phyloP scores from a whole-genome alignment of 768 basidiomycete species.

The Hericium coralloides region DNA sequence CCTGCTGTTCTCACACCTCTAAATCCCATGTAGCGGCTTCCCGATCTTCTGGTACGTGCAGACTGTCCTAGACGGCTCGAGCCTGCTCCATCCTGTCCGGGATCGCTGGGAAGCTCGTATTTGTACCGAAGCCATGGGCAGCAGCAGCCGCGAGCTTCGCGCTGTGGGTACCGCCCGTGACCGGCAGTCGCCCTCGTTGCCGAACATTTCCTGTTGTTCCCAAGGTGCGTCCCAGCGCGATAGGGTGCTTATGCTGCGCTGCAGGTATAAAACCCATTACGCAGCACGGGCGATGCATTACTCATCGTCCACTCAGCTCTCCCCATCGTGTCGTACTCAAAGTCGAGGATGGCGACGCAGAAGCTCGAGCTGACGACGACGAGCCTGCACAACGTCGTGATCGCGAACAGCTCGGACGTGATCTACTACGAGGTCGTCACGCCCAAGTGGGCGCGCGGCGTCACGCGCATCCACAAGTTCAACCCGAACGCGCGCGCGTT shows the following conservation, averaged over 20 bases:
- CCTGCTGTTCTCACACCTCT: too few species aligned
- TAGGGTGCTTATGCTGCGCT: not conserved
- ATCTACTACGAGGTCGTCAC: slow-evolving; percentile 34
- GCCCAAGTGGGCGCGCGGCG: slow-evolving; percentile 26
- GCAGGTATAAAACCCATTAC: not conserved
- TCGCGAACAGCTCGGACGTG: slow-evolving; percentile 28
- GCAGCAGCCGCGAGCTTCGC: not conserved
- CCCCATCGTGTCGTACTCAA: not conserved
- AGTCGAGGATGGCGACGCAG: slow-evolving; percentile 15
- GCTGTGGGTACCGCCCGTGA: not conserved
- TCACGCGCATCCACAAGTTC: slow-evolving; percentile 27
- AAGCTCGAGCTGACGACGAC: slow-evolving; percentile 31
- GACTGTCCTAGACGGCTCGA: not conserved
- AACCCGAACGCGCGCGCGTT: slow-evolving; percentile 23
- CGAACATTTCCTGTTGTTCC: not conserved
- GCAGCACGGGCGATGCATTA: not conserved
- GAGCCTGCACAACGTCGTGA: slow-evolving; percentile 26
- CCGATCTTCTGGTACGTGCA: not conserved
- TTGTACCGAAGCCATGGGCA: not conserved
- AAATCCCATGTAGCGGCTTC: not conserved
- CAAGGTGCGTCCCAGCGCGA: slow-evolving; percentile 1
- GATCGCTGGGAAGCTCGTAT: too few species aligned
- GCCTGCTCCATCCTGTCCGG: not conserved
- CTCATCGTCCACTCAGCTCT: not conserved
- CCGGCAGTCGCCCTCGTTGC: not conserved